Base-by-base conservation (phyloP, 495 filamentous ascomycete species). In the Choiromyces venosus region DNA sequence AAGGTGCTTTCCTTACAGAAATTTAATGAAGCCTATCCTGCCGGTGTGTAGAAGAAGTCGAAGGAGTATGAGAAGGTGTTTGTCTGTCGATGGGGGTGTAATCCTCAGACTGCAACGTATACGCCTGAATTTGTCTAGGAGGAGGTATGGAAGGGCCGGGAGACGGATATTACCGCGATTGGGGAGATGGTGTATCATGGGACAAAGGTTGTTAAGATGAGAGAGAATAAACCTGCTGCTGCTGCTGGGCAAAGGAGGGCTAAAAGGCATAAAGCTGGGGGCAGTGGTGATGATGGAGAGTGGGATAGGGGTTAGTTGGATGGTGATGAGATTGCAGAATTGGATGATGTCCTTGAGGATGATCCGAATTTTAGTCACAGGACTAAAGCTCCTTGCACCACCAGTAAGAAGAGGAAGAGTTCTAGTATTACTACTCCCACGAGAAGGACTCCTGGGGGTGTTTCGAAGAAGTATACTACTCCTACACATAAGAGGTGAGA, bases 41-140 rank as follows among this genome's bases (percentile, higher is more conserved):
- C 81, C 65, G 94, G 96, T 66, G 86, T 96, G 2, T 89, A 93
- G 4, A 88, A 89, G 73, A 87, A 85, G 68, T 90, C 91, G 9
- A 87, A 87, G 40, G 91, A 96, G 76, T 90, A 87, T 79, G 93
- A 92, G 76, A 98, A 96, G 83, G 89, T 91, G 37, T 97, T 97
- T 79, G 84, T 98, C 67, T 98, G 95, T 81, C 89, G 94, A 37
- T 85, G 94, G 81, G 96, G 93, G 6, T 94, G 93, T 75, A 96
- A 93, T 80, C 91, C 92, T 6, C 84, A 91, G 40, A 96, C 93
- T 38, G 89, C 92, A 38, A 92, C 90, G 42, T 99, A 98, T 81
- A 98, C 95, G 0, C 88, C 93, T 6, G 96, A 98, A 79, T 97
- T 98, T 74, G 74, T 87, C 7, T 99, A 96, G 95, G 93, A 97